Evolutionary conservation across 768 basidiomycete genomes (phyloP).

Genomic region (Termitomyces sp.): DNA sequence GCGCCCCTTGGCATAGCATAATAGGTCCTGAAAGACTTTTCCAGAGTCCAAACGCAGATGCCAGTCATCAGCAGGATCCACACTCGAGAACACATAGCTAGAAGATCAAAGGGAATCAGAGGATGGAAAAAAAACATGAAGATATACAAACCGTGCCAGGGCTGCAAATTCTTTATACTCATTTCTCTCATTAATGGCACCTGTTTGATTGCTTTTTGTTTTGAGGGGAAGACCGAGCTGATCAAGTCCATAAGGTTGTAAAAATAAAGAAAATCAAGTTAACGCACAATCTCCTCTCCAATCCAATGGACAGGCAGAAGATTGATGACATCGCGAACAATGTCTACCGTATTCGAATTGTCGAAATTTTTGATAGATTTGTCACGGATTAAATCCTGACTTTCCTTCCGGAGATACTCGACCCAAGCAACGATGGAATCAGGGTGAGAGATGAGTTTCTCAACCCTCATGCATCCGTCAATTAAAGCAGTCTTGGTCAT

Average conservation of each 20-base stretch:
- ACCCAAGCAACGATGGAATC: conserved; percentile 7
- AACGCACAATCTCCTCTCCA: conserved; percentile 49
- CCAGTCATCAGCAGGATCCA: conserved; percentile 43
- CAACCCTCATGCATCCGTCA: conserved; percentile 7
- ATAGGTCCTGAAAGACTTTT: conserved; percentile 24
- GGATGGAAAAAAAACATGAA: neutral
- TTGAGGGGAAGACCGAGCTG: conserved; percentile 44
- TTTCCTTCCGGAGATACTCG: conserved; percentile 29
- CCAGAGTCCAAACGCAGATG: conserved; percentile 36
- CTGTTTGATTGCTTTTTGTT: conserved; percentile 23
- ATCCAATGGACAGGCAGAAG: conserved; percentile 58
- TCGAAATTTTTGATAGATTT: conserved; percentile 28
- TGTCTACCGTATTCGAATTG: conserved; percentile 38
- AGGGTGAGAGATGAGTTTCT: conserved; percentile 7
- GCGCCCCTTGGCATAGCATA: conserved; percentile 23
- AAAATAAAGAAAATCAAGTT: neutral
- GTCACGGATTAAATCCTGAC: conserved; percentile 25
- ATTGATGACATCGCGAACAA: conserved; percentile 67
- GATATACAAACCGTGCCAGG: conserved; percentile 39
- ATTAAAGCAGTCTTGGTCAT: neutral
- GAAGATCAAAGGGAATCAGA: neutral
- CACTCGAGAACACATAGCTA: conserved; percentile 43
- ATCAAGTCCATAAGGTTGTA: neutral
- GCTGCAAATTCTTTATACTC: conserved; percentile 39
- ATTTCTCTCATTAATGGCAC: conserved; percentile 33